Base-by-base conservation (phyloP, 441 rosid species). In the Daphne laureola region DNA sequence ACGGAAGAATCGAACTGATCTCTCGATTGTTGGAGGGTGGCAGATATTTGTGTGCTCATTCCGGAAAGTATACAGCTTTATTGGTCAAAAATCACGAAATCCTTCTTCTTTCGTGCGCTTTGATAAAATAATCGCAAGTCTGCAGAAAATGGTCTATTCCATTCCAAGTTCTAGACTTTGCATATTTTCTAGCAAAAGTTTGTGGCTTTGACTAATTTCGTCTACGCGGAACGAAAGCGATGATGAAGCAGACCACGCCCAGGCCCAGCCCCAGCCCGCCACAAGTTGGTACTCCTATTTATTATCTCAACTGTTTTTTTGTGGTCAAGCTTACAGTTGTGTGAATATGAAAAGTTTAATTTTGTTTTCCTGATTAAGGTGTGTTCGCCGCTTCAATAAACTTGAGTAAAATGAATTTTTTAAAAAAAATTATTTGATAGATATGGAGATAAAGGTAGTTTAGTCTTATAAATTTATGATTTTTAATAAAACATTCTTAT, bases 141-240 rank as follows among this genome's bases (percentile, higher is more conserved):
- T 21, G 25, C 25, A 21, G 25, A 21, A 3, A 21, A 21, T 21
- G 25, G 35, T 3, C 35, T 31, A 31, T 31, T 31, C 38, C 7
- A 46, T 38, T 21, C 25, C 47, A 45, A 48, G 21, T 18, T 53
- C 21, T 8, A 17, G 43, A 5, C 51, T 36, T 47, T 23, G 9
- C 3, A 15, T 12, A 4, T 40, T 15, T 16, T 11, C 15, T 1
- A 17, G 3, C 9, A 2, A 17, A 17, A 14, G 42, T 18, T 55
- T 8, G 59, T 47, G 41, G 66, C 52, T 41, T 61, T 67, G 63
- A 67, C 66, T 9, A 31, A 15, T 51, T 36, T 55, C 17, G 47
- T 51, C 46, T 46, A 51, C 54, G 66, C 70, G 35, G 53, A 44
- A 42, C 47, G 43, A 49, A 13, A 35, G 5, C 15, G 46, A 12